phyloP scores from a whole-genome alignment of 768 basidiomycete species.

The Cubamyces sp. region DNA sequence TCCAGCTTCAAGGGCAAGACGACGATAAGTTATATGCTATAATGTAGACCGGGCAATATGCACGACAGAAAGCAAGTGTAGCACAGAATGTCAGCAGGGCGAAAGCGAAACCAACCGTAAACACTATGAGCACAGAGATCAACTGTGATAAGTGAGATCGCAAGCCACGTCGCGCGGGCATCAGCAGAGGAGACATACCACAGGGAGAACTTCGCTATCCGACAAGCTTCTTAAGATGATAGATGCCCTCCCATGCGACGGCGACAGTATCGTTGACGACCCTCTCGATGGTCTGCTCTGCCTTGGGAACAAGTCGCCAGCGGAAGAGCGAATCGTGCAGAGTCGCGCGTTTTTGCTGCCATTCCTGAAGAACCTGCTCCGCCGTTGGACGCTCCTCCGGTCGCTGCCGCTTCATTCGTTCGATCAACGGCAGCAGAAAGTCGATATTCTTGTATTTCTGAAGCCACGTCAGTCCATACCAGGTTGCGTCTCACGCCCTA shows the following conservation, averaged over 20 bases:
- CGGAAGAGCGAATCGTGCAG: constrained; percentile 1
- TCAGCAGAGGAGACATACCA: no score
- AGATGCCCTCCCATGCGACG: constrained; percentile 22
- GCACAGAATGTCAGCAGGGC: no score
- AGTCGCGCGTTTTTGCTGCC: neutral
- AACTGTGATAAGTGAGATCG: no score
- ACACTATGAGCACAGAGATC: no score
- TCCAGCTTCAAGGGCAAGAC: no score
- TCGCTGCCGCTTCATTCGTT: constrained; percentile 14
- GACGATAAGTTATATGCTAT: no score
- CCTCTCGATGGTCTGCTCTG: constrained; percentile 17
- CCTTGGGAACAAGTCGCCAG: constrained; percentile 16
- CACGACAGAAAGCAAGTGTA: no score
- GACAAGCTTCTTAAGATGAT: constrained; percentile 2
- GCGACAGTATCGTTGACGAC: constrained; percentile 28
- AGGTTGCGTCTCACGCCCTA: neutral
- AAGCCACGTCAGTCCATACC: no score
- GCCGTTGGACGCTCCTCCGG: constrained; percentile 14
- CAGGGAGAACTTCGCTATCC: no score
- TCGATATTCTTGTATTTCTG: constrained; percentile 20
- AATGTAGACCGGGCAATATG: no score
- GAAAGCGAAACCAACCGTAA: no score
- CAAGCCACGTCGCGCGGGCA: no score
- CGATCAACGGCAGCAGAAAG: constrained; percentile 19
- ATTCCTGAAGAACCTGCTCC: neutral